These are phyloP conservation scores for Gaeumannomyces tritici DNA, from an alignment of 2,329 filamentous ascomycete species.

Conservation along the genomic window DNA sequence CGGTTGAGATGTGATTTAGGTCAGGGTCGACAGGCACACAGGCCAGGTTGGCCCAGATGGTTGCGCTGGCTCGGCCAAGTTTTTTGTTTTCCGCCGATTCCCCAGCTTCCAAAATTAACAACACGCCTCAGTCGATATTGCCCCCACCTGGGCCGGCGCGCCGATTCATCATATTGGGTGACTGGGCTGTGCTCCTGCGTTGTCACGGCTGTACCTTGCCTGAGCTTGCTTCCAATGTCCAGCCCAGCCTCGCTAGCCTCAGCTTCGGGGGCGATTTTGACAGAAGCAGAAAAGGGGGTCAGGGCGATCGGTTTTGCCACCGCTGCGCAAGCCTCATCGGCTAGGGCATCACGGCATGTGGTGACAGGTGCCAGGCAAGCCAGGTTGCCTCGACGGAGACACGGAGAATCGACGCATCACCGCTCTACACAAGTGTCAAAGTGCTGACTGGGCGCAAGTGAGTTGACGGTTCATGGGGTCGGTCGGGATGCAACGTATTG, in stretches of 20 bases:
- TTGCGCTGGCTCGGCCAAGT: background rate
- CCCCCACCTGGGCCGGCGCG: too few relatives aligned
- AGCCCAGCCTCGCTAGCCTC: too few relatives aligned
- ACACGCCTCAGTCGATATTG: background rate
- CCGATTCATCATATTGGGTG: too few relatives aligned
- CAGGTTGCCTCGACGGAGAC: background rate
- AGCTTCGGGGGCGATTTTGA: too few relatives aligned
- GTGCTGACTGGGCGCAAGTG: background rate
- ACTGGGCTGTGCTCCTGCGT: background rate
- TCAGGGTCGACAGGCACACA: background rate
- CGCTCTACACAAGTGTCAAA: background rate
- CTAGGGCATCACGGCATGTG: too few relatives aligned
- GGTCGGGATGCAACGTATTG: background rate
- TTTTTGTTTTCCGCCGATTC: background rate
- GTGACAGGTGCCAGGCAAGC: too few relatives aligned
- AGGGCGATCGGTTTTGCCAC: background rate
- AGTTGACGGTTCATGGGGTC: background rate
- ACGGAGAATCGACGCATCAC: background rate
- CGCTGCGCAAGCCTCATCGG: background rate
- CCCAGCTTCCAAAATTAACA: background rate
- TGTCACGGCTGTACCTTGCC: background rate
- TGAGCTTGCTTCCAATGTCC: too few relatives aligned
- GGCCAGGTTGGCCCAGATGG: background rate
- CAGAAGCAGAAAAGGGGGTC: background rate
- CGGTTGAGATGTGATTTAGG: background rate